Conservation (phyloP, 164 flowering plant species). For the Vitis vinifera region DNA sequence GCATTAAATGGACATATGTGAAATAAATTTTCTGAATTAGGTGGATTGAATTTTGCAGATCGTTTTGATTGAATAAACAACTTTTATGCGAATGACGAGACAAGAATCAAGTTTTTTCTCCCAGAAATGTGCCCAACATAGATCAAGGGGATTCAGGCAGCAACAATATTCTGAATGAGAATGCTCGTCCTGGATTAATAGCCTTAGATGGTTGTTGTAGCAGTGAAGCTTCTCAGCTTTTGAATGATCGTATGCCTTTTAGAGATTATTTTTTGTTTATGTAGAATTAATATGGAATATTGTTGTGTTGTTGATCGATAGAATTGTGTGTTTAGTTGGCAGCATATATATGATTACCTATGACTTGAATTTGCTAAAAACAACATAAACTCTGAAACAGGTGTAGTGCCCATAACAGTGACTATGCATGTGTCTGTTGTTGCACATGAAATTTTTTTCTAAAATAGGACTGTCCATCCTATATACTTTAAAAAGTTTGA, state of each 20-base stretch:
- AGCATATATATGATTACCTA: too few species aligned
- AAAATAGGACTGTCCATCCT: too few species aligned
- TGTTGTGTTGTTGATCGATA: neutral
- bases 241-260: conserved; percentile 55
- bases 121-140: conserved; percentile 29
- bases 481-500: too few species aligned
- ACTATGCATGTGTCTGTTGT: too few species aligned
- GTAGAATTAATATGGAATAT: neutral
- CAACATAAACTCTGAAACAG: too few species aligned
- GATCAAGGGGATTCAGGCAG: conserved; percentile 47
- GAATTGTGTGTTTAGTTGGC: neutral
- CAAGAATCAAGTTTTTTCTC: conserved; percentile 37
- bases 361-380: too few species aligned
- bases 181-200: conserved; percentile 32
- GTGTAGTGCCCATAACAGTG: too few species aligned
- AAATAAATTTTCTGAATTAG: neutral
- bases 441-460: too few species aligned
- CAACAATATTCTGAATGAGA: conserved; percentile 35
- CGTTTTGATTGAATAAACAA: conserved; percentile 34
- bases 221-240: conserved; percentile 65
- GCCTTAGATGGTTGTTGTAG: conserved; percentile 57
- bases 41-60: conserved; percentile 23
- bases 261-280: neutral
- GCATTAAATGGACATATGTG: too few species aligned
- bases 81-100: conserved; percentile 47